Conservation (phyloP, 116 monocot species). For the Trichopus zeylanicus region DNA sequence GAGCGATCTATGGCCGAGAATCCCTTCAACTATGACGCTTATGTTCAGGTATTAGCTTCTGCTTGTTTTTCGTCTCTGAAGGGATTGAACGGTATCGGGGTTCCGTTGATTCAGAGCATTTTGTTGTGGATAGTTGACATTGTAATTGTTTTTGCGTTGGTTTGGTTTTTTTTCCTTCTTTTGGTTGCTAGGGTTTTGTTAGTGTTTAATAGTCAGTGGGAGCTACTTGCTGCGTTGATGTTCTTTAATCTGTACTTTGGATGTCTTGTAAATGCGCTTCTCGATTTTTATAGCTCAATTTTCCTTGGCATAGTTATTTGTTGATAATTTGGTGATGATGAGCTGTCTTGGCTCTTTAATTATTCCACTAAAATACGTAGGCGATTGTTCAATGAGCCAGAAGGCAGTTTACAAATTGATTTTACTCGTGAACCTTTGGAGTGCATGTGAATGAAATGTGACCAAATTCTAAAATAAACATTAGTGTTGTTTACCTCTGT, state of each 20-base stretch:
- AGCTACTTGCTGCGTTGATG: neutral
- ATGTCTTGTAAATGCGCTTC: neutral
- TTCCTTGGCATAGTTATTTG: too few relatives aligned
- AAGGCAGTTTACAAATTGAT: too few relatives aligned
- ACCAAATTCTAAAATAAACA: neutral
- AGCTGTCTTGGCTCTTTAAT: too few relatives aligned
- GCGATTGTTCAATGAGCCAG: too few relatives aligned
- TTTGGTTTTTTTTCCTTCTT: neutral
- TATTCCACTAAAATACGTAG: too few relatives aligned
- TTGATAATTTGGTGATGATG: too few relatives aligned
- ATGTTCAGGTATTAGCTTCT: slow-evolving; percentile 45
- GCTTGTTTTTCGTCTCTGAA: neutral
- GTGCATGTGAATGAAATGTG: neutral
- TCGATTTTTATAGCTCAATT: too few relatives aligned
- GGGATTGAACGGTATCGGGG: neutral
- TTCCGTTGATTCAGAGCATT: neutral
- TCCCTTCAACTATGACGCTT: slow-evolving; percentile 68
- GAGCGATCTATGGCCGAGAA: slow-evolving; percentile 49
- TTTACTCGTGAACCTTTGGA: too few relatives aligned
- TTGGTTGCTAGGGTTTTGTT: neutral
- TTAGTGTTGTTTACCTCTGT: neutral
- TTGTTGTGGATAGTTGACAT: too few relatives aligned
- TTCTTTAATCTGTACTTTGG: neutral
- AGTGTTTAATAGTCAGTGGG: neutral
- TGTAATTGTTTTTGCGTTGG: neutral